Percentiles rank a stretch among this genome's conserved stretches.
phyloP scores from a whole-genome alignment of 306 rosid species.

The Cajanus cajan region DNA sequence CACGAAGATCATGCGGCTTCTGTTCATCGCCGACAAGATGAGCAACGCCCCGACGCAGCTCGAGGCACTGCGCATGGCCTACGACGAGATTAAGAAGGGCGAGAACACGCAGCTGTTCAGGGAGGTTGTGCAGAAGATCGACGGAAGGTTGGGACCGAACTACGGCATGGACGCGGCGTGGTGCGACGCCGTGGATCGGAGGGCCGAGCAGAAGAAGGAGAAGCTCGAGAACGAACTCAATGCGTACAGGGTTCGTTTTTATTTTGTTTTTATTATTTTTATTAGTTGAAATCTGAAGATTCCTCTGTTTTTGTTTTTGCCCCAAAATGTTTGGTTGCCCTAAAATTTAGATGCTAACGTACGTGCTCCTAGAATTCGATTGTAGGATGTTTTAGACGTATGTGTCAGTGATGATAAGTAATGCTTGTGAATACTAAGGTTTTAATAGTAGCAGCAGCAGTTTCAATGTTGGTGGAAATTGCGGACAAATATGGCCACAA shows the following conservation, averaged over 20 bases:
- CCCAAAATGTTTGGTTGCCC: not conserved
- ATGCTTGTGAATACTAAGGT: not conserved
- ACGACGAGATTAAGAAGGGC: conserved; percentile 97
- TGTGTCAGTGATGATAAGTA: not conserved
- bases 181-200: conserved; percentile 74
- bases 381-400: not conserved
- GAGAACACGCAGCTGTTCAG: conserved; percentile 83
- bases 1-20: conserved; percentile 77
- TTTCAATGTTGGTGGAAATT: no score
- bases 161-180: conserved; percentile 65
- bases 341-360: not conserved
- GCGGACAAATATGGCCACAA: no score
- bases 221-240: conserved; percentile 96
- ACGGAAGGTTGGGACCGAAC: conserved; percentile 62
- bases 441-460: not conserved
- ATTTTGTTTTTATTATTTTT: no score
- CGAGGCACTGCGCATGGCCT: conserved; percentile 95
- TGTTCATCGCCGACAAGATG: conserved; percentile 66
- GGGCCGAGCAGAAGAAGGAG: conserved; percentile 91
- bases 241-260: conserved; percentile 62
- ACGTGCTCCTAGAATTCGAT: not conserved
- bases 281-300: not conserved
- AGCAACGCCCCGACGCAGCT: conserved; percentile 60
- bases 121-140: conserved; percentile 78
- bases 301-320: not conserved